phyloP scores from a whole-genome alignment of 352 stramenopile species.

The Paralagenidium karlingii region DNA sequence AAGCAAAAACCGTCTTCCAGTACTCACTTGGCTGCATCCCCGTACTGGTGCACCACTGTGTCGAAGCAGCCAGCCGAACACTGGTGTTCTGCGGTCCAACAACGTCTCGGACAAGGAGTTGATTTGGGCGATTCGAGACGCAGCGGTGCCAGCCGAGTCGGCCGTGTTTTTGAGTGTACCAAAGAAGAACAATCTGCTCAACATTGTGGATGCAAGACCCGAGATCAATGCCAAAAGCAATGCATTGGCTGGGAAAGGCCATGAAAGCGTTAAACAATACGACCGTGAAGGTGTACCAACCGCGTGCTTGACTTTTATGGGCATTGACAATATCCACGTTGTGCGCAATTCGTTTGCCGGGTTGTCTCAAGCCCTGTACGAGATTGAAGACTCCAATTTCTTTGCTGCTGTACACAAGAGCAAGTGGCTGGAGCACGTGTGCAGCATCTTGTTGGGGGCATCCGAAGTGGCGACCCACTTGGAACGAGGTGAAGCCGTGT shows the following conservation, averaged over 20 bases:
- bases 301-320: constrained; percentile 79
- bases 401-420: constrained; percentile 76
- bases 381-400: constrained; percentile 80
- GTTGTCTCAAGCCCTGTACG: constrained; percentile 59
- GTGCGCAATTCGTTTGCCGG: constrained; percentile 60
- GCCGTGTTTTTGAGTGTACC: constrained; percentile 14
- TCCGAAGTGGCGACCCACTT: constrained; percentile 62
- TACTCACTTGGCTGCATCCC: constrained; percentile 85
- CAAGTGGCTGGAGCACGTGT: constrained; percentile 75
- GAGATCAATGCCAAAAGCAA: constrained; percentile 88
- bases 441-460: constrained; percentile 58
- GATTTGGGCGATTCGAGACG: constrained; percentile 81
- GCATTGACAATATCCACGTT: constrained; percentile 82
- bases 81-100: constrained; percentile 89
- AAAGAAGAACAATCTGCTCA: constrained; percentile 61
- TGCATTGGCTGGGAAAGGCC: constrained; percentile 79
- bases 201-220: constrained; percentile 85
- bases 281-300: constrained; percentile 53
- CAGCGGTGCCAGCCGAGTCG: constrained; percentile 32
- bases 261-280: constrained; percentile 83
- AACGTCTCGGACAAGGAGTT: constrained; percentile 84
- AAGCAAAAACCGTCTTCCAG: constrained; percentile 66
- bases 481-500: constrained; percentile 55
- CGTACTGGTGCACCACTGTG: constrained; percentile 87
- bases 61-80: constrained; percentile 91